Evolutionary conservation across 257 asterid species (phyloP).

Genomic region (Capsicum baccatum): DNA sequence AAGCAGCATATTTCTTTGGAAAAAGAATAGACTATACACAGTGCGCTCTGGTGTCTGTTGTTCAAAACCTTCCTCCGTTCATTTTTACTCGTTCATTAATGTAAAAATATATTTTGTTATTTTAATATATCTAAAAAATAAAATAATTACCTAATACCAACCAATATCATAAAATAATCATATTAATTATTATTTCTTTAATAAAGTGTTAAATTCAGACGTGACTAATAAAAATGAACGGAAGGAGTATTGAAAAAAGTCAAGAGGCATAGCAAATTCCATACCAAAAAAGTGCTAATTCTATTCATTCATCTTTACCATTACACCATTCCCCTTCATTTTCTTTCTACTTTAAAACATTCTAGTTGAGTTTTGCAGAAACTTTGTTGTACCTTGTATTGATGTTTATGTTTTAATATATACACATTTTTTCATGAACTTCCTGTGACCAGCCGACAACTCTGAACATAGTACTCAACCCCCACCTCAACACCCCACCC

Average conservation of each 20-base stretch:
- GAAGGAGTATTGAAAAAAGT: neutral
- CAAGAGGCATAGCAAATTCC: slow-evolving; percentile 10
- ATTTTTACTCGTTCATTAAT: no score
- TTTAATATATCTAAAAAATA: no score
- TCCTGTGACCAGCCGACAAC: slow-evolving; percentile 86
- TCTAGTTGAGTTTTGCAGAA: neutral
- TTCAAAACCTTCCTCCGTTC: neutral
- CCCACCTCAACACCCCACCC: slow-evolving; percentile 41
- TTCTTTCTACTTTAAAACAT: slow-evolving; percentile 28
- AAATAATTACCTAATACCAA: no score
- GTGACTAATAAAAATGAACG: no score
- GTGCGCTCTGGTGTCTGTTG: neutral
- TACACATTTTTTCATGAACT: slow-evolving; percentile 46
- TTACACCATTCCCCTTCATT: neutral
- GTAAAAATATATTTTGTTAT: no score
- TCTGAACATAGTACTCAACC: slow-evolving; percentile 88
- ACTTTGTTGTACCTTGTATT: slow-evolving; percentile 13
- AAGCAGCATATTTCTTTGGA: slow-evolving; percentile 32
- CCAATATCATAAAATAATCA: no score
- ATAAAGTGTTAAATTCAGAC: no score
- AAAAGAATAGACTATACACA: slow-evolving; percentile 28
- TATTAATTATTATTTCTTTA: no score
- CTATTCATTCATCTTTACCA: slow-evolving; percentile 27
- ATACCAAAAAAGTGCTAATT: slow-evolving; percentile 12
- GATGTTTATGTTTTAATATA: slow-evolving; percentile 23